These are phyloP conservation scores for Podospora sp. DNA, from an alignment of 495 filamentous ascomycete species.

Conservation along the genomic window DNA sequence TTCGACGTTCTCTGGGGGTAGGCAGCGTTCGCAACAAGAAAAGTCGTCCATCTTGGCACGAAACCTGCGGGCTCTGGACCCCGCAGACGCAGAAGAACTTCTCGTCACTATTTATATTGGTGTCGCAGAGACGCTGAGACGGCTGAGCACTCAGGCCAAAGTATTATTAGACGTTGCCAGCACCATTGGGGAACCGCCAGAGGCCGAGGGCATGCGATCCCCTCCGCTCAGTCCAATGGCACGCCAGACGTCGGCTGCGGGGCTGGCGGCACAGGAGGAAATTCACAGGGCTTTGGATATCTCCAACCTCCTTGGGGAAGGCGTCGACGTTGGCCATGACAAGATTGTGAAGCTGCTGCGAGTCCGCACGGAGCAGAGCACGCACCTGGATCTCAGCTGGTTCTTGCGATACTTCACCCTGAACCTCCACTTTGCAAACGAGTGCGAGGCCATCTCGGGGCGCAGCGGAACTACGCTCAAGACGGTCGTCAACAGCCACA, in stretches of 20 bases:
- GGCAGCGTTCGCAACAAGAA: conserved; percentile 76
- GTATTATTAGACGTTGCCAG: conserved; percentile 94
- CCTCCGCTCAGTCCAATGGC: conserved; percentile 53
- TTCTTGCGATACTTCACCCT: conserved; percentile 93
- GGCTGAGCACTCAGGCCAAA: conserved; percentile 89
- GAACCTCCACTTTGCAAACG: conserved; percentile 91
- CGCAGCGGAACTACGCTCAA: conserved; percentile 82
- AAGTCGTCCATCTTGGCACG: conserved; percentile 88
- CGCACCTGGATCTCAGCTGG: conserved; percentile 67
- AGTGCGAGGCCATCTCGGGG: conserved; percentile 95
- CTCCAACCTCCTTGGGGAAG: conserved; percentile 90
- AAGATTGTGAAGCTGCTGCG: conserved; percentile 90
- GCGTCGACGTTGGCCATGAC: conserved; percentile 88
- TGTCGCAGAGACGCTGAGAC: conserved; percentile 81
- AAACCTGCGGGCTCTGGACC: conserved; percentile 82
- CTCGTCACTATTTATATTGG: conserved; percentile 80
- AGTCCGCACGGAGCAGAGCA: conserved; percentile 82
- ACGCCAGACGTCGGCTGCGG: conserved; percentile 29
- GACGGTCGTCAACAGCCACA: conserved; percentile 86
- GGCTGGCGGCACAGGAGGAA: conserved; percentile 68
- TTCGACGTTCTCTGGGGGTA: conserved; percentile 73
- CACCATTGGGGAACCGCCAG: conserved; percentile 54
- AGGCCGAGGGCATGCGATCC: conserved; percentile 42
- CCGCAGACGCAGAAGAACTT: conserved; percentile 84
- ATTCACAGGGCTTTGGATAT: conserved; percentile 85